phyloP scores from a whole-genome alignment of 2,329 filamentous ascomycete genomes.

The Pestalotiopsis sp. region DNA sequence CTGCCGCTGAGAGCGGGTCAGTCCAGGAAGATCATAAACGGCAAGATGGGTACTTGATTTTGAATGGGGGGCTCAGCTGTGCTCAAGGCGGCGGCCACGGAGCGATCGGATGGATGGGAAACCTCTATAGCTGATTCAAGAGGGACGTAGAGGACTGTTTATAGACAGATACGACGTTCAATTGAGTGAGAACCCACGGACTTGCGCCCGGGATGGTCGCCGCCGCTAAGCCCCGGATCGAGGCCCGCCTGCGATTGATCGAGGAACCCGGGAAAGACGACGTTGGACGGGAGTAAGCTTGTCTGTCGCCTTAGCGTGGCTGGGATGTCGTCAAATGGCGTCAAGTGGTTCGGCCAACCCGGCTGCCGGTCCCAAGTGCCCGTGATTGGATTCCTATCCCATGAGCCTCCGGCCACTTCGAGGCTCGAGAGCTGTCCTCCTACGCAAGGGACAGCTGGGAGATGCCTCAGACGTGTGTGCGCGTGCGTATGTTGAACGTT shows the following conservation, averaged over 20 bases:
- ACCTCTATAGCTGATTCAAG: background rate
- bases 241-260: background rate
- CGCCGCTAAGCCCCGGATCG: background rate
- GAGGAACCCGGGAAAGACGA: background rate
- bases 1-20: conserved; percentile 1
- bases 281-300: background rate
- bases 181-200: background rate
- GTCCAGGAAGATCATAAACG: background rate
- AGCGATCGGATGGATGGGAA: background rate
- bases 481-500: background rate
- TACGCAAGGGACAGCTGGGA: background rate
- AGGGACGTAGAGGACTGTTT: background rate
- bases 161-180: no score
- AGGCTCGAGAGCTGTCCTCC: background rate
- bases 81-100: background rate
- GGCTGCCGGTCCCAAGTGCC: conserved; percentile 10
- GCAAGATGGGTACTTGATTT: background rate
- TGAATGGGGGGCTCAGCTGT: background rate
- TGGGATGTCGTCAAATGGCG: conserved; percentile 13
- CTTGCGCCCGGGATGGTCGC: background rate
- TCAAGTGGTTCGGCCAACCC: conserved; percentile 3
- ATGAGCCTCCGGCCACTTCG: background rate
- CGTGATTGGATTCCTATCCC: conserved; percentile 4
- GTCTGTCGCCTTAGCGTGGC: background rate
- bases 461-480: background rate